Evolutionary conservation across 129 eudicot species (phyloP).

Genomic region (Flaveria linearis): DNA sequence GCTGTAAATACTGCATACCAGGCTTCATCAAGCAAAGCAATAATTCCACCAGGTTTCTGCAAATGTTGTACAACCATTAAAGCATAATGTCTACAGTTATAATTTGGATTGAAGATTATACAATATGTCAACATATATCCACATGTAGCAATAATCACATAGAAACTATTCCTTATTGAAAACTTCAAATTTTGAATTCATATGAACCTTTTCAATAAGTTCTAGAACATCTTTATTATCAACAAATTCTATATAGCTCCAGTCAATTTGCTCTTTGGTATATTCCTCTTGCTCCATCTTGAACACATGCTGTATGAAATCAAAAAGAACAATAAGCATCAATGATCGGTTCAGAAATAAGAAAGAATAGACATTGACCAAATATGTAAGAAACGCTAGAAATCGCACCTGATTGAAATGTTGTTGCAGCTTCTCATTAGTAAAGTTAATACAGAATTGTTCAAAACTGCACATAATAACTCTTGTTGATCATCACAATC

Average conservation of each 20-base stretch:
- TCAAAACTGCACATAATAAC: conserved; percentile 74
- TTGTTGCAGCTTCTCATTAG: conserved; percentile 97
- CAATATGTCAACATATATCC: conserved; percentile 22
- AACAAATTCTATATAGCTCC: conserved; percentile 99
- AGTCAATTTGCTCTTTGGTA: conserved; percentile 87
- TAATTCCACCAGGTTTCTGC: conserved; percentile 99
- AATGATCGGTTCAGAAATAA: conserved; percentile 5
- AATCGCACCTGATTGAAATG: conserved; percentile 88
- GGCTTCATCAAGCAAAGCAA: conserved; percentile 99
- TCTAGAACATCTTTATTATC: conserved; percentile 98
- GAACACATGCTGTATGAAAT: conserved; percentile 79
- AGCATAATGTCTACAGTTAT: conserved; percentile 15
- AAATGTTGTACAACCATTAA: conserved; percentile 23
- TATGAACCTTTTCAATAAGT: conserved; percentile 85
- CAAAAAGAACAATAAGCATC: conserved; percentile 19
- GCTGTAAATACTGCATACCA: conserved; percentile 52
- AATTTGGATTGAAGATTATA: conserved; percentile 16
- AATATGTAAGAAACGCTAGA: conserved; percentile 22
- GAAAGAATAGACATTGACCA: conserved; percentile 6
- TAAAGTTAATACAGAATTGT: conserved; percentile 95
- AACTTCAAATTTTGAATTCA: conserved; percentile 9
- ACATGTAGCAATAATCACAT: conserved; percentile 24
- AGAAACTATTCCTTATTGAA: conserved; percentile 14
- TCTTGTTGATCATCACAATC: conserved; percentile 26
- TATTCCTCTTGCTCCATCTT: conserved; percentile 99